Conservation (phyloP, 768 basidiomycete genomes). For the Boletus huronensis region DNA sequence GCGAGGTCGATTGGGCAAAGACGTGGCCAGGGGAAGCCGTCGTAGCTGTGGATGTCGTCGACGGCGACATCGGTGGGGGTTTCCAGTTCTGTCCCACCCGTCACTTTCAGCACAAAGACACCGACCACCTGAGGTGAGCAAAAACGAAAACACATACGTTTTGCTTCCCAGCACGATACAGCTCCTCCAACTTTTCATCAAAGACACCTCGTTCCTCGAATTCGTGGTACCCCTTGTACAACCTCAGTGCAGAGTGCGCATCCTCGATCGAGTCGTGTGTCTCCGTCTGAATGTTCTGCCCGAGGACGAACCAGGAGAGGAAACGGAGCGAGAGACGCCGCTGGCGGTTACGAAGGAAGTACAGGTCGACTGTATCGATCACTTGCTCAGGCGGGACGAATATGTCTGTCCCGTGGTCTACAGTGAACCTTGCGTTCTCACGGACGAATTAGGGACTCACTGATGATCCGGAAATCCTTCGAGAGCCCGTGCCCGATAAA, state of each 20-base stretch:
- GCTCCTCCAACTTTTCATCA: conserved; percentile 82
- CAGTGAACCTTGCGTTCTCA: not conserved
- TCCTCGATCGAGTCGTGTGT: conserved; percentile 99
- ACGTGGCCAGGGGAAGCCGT: not conserved
- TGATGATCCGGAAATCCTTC: conserved; percentile 98
- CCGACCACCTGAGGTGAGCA: not conserved
- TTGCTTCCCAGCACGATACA: conserved; percentile 76
- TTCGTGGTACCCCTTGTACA: conserved; percentile 78
- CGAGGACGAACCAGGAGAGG: conserved; percentile 90
- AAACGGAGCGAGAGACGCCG: conserved; percentile 90
- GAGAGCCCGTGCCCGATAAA: conserved; percentile 97
- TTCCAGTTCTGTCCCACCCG: conserved; percentile 46
- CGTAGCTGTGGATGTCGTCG: conserved; percentile 1
- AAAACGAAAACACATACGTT: conserved; percentile 45
- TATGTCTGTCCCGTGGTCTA: conserved; percentile 57
- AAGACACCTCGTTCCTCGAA: conserved; percentile 76
- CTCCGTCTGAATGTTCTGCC: conserved; percentile 88
- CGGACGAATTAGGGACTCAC: conserved; percentile 44
- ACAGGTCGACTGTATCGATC: conserved; percentile 97
- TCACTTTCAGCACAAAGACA: not conserved
- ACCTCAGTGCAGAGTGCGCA: conserved; percentile 76
- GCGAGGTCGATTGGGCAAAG: not conserved
- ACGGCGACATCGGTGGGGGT: conserved; percentile 38
- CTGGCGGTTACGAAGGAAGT: conserved; percentile 76
- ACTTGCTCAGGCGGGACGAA: conserved; percentile 95